phyloP scores from a whole-genome alignment of 345 rosid species.

The Citrus reticulata region DNA sequence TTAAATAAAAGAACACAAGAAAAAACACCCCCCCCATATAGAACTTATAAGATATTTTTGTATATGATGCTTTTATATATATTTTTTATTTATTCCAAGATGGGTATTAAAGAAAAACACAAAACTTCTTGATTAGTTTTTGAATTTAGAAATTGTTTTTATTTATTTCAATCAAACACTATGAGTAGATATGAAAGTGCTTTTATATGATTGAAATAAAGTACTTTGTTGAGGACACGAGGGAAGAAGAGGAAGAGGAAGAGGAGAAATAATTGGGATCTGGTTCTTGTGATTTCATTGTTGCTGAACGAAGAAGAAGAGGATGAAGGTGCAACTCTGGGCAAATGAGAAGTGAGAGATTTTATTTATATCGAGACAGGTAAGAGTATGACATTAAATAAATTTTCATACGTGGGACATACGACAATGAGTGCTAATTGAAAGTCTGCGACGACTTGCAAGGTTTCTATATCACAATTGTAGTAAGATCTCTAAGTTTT shows the following conservation, averaged over 20 bases:
- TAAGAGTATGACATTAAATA: too few relatives aligned
- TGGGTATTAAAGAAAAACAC: too few relatives aligned
- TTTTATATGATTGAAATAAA: too few relatives aligned
- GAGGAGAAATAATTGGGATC: background rate
- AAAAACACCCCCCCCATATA: background rate
- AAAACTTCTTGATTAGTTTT: too few relatives aligned
- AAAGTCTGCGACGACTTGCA: too few relatives aligned
- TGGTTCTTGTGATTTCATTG: constrained; percentile 18
- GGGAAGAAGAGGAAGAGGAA: constrained; percentile 4
- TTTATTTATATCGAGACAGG: too few relatives aligned
- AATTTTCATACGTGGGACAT: too few relatives aligned
- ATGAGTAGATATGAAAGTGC: background rate
- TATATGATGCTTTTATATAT: background rate
- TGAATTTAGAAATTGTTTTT: background rate
- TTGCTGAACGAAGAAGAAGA: background rate
- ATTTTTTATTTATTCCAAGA: background rate
- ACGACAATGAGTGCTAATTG: too few relatives aligned
- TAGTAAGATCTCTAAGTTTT: too few relatives aligned
- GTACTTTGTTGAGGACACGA: constrained; percentile 2
- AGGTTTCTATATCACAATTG: too few relatives aligned
- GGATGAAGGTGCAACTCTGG: background rate
- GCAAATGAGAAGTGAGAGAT: too few relatives aligned
- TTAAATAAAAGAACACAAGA: background rate
- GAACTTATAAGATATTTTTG: background rate
- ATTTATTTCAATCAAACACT: background rate